phyloP scores from a whole-genome alignment of 78 protist species.

The Dictyostelium intermedium region DNA sequence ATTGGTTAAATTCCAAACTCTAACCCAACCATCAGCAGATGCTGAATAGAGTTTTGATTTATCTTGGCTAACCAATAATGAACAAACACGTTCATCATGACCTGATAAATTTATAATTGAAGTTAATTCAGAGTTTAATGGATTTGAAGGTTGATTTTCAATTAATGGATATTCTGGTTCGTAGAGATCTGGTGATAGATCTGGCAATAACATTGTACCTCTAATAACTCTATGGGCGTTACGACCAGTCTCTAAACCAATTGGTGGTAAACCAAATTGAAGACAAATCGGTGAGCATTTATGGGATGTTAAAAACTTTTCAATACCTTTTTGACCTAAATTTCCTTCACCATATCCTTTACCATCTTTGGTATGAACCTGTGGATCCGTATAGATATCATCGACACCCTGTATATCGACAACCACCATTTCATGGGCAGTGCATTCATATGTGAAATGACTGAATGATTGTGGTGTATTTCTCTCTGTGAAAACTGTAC shows the following conservation, averaged over 20 bases:
- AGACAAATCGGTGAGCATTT: slow-evolving; percentile 89
- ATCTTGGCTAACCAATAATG: neutral
- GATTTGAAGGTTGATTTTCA: neutral
- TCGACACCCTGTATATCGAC: slow-evolving; percentile 95
- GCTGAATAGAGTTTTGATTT: neutral
- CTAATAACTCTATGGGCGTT: slow-evolving; percentile 30
- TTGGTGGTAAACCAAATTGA: slow-evolving; percentile 31
- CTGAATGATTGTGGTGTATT: slow-evolving; percentile 94
- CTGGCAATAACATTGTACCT: slow-evolving; percentile 68
- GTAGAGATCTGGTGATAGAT: neutral
- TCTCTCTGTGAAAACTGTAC: slow-evolving; percentile 60
- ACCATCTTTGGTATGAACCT: slow-evolving; percentile 86
- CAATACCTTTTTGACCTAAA: slow-evolving; percentile 86
- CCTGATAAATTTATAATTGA: neutral
- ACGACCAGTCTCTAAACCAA: slow-evolving; percentile 12
- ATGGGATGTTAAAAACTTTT: slow-evolving; percentile 81
- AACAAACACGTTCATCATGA: slow-evolving; percentile 31
- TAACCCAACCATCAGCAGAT: slow-evolving; percentile 25
- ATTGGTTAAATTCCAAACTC: slow-evolving; percentile 12
- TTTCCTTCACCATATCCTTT: slow-evolving; percentile 85
- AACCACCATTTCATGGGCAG: slow-evolving; percentile 70
- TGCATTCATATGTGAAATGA: slow-evolving; percentile 90
- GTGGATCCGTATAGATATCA: slow-evolving; percentile 94
- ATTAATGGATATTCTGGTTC: neutral
- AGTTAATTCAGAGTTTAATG: neutral